Percentiles rank a stretch among this genome's conserved stretches.
phyloP scores from a whole-genome alignment of 1,139 yeast species.

The Blastobotrys persicus region DNA sequence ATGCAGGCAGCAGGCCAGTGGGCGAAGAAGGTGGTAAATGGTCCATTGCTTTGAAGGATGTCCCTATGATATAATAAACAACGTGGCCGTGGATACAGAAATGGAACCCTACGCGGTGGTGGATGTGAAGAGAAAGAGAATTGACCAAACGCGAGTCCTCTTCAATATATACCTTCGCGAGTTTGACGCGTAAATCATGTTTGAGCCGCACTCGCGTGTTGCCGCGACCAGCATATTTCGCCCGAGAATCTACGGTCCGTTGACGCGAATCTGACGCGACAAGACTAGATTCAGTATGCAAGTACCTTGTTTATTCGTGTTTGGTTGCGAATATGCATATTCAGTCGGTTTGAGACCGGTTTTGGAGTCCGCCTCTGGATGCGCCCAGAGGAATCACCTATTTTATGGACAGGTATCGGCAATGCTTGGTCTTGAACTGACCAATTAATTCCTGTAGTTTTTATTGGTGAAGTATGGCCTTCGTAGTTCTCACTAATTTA shows the following conservation, averaged over 20 bases:
- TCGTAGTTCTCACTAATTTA: neutral
- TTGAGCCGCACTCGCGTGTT: conserved; percentile 8
- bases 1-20: conserved; percentile 26
- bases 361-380: neutral
- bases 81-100: neutral
- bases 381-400: no score
- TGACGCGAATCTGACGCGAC: conserved; percentile 8
- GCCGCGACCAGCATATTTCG: neutral
- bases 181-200: conserved; percentile 2
- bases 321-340: neutral
- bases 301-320: neutral
- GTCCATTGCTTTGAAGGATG: neutral
- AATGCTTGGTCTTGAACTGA: no score
- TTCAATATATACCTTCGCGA: conserved; percentile 8
- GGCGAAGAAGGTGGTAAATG: conserved; percentile 14
- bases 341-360: neutral
- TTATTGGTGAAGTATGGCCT: no score
- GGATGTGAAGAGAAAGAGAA: neutral
- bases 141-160: conserved; percentile 4
- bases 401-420: no score
- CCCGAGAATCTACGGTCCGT: conserved; percentile 3
- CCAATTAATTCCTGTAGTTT: neutral
- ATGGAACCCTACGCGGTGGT: neutral
- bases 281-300: neutral
- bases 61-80: no score